Percentiles rank a stretch among this genome's conserved stretches.
These are phyloP conservation scores for Hamigera avellanea DNA, from an alignment of 495 filamentous ascomycete genomes.

Conservation along the genomic window DNA sequence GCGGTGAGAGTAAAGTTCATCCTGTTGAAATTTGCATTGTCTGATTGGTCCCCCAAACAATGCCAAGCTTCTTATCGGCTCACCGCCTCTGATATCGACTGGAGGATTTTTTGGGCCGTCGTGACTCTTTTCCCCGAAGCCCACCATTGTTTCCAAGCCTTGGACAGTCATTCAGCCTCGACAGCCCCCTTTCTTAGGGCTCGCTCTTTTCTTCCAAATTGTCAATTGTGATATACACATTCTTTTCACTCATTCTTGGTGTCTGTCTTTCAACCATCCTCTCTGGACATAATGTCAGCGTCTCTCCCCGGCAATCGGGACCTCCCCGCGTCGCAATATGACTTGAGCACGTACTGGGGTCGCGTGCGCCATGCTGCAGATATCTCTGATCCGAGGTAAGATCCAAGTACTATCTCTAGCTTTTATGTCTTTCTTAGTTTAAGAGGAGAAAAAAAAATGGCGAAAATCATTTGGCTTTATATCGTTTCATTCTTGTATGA, in stretches of 20 bases:
- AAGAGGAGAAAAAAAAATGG: too few species aligned
- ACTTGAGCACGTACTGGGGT: slow-evolving; percentile 89
- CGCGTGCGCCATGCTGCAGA: slow-evolving; percentile 83
- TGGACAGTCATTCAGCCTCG: too few species aligned
- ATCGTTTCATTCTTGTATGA: too few species aligned
- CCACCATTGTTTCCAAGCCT: neutral
- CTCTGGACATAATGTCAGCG: slow-evolving; percentile 55
- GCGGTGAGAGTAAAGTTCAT: too few species aligned
- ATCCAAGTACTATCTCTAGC: slow-evolving; percentile 1
- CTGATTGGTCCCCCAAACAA: too few species aligned
- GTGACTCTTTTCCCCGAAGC: slow-evolving; percentile 5
- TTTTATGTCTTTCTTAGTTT: neutral
- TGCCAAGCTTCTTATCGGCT: slow-evolving; percentile 16
- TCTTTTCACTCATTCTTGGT: slow-evolving; percentile 2
- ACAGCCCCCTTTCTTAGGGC: too few species aligned
- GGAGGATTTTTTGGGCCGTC: slow-evolving; percentile 9
- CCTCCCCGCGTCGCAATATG: slow-evolving; percentile 80
- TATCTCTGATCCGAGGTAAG: slow-evolving; percentile 92
- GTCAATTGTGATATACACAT: too few species aligned
- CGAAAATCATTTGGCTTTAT: too few species aligned
- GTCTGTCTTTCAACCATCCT: slow-evolving; percentile 3
- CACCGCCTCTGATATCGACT: slow-evolving; percentile 28
- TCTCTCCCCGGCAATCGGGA: slow-evolving; percentile 80
- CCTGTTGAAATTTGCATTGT: too few species aligned
- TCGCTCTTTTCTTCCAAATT: too few species aligned